phyloP scores from a whole-genome alignment of 169 alveolate species.

The Plasmodium malariae region DNA sequence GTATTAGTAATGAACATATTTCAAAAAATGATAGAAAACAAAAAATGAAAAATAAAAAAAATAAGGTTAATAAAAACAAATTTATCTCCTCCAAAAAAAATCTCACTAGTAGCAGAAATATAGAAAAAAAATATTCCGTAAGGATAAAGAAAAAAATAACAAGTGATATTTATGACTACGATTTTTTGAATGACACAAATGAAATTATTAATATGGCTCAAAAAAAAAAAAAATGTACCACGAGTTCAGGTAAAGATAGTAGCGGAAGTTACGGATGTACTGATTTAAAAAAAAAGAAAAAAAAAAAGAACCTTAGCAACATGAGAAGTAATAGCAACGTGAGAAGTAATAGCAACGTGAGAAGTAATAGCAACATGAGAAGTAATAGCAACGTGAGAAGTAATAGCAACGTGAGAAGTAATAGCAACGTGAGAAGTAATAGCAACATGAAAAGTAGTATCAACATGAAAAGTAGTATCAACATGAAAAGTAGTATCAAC shows the following conservation, averaged over 20 bases:
- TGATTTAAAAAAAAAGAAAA: too few relatives aligned
- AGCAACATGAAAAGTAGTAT: neutral
- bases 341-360: too few relatives aligned
- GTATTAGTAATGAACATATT: neutral
- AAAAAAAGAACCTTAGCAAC: too few relatives aligned
- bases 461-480: neutral
- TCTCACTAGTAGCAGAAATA: neutral
- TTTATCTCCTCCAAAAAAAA: neutral
- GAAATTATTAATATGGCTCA: neutral
- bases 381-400: too few relatives aligned
- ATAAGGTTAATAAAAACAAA: neutral
- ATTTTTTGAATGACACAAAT: neutral
- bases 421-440: neutral
- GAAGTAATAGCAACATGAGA: too few relatives aligned
- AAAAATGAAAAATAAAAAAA: neutral
- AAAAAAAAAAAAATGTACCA: neutral
- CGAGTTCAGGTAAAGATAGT: neutral
- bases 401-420: too few relatives aligned
- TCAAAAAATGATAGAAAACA: neutral
- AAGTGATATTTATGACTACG: conserved; percentile 9
- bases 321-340: too few relatives aligned
- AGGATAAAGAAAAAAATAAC: conserved; percentile 13
- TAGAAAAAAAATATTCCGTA: conserved; percentile 28
- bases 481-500: neutral
- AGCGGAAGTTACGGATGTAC: too few relatives aligned